Evolutionary conservation across 2,329 filamentous ascomycete genomes (phyloP).

Genomic region (Pseudogymnoascus sp.): DNA sequence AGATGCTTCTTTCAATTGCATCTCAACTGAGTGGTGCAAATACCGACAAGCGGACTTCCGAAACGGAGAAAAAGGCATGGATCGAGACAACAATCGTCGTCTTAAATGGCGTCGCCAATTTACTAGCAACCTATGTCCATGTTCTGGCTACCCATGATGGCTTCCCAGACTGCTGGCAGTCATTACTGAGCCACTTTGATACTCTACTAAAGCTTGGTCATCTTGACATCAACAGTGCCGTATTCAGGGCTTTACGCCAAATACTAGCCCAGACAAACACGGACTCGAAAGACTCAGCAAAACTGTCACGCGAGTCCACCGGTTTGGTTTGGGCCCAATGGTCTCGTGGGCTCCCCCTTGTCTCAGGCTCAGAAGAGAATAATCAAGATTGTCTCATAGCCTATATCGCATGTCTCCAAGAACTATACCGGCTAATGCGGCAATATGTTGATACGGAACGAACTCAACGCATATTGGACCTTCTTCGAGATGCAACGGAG

Average conservation of each 20-base stretch:
- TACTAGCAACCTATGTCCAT: constrained; percentile 72
- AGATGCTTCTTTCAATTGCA: constrained; percentile 66
- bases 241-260: constrained; percentile 60
- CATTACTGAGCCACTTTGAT: constrained; percentile 64
- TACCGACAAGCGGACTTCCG: constrained; percentile 31
- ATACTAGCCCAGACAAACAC: constrained; percentile 47
- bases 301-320: constrained; percentile 42
- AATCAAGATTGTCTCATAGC: constrained; percentile 81
- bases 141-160: constrained; percentile 59
- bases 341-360: constrained; percentile 57
- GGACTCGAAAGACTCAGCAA: constrained; percentile 31
- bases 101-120: constrained; percentile 63
- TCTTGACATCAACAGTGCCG: constrained; percentile 65
- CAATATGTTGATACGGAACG: constrained; percentile 55
- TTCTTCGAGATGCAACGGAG: constrained; percentile 66
- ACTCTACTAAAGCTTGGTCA: constrained; percentile 55
- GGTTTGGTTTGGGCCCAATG: constrained; percentile 64
- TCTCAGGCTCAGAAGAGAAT: constrained; percentile 38
- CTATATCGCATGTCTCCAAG: constrained; percentile 70
- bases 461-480: constrained; percentile 61
- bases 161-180: constrained; percentile 70
- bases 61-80: constrained; percentile 53
- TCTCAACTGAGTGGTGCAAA: constrained; percentile 41
- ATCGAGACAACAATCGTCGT: constrained; percentile 70
- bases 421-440: constrained; percentile 72